Evolutionary conservation across 805 yeast species (phyloP).

Genomic region (Candida fluviatilis): DNA sequence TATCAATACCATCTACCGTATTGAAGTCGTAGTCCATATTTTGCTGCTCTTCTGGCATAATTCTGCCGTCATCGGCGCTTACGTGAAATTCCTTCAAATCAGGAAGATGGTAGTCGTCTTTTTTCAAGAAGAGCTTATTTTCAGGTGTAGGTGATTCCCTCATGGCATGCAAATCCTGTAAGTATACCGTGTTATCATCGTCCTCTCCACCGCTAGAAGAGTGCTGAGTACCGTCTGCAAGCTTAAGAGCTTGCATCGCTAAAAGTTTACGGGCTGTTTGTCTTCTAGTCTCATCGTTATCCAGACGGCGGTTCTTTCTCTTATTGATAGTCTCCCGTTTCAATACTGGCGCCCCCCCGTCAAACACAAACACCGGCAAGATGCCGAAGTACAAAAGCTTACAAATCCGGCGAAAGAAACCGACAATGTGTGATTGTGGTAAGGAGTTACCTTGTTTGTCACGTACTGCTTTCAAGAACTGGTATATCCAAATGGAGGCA

Average conservation of each 20-base stretch:
- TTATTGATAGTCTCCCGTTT: conserved; percentile 74
- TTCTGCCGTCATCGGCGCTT: conserved; percentile 59
- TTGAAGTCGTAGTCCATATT: conserved; percentile 51
- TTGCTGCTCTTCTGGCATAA: conserved; percentile 71
- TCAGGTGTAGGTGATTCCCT: conserved; percentile 4
- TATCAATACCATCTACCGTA: conserved; percentile 64
- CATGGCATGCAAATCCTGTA: conserved; percentile 16
- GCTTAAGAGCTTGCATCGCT: conserved; percentile 71
- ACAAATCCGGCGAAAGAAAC: conserved; percentile 91
- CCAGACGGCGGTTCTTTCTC: conserved; percentile 71
- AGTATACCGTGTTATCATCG: conserved; percentile 11
- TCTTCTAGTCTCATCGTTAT: conserved; percentile 62
- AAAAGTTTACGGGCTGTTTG: conserved; percentile 77
- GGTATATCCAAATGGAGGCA: conserved; percentile 98
- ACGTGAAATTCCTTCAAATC: conserved; percentile 53
- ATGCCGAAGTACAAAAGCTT: conserved; percentile 85
- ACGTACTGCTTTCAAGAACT: conserved; percentile 90
- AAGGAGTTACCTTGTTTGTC: conserved; percentile 78
- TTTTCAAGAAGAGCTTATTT: conserved; percentile 36
- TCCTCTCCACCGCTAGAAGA: conserved; percentile 7
- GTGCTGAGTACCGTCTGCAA: conserved; percentile 27
- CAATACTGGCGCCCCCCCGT: conserved; percentile 88
- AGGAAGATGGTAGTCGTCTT: conserved; percentile 88
- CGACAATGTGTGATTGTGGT: conserved; percentile 84
- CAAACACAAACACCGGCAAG: conserved; percentile 86